Evolutionary conservation across 495 filamentous ascomycete genomes (phyloP), one percentile per base, ranked within the genome.

Genomic region (Durotheca rogersii): DNA sequence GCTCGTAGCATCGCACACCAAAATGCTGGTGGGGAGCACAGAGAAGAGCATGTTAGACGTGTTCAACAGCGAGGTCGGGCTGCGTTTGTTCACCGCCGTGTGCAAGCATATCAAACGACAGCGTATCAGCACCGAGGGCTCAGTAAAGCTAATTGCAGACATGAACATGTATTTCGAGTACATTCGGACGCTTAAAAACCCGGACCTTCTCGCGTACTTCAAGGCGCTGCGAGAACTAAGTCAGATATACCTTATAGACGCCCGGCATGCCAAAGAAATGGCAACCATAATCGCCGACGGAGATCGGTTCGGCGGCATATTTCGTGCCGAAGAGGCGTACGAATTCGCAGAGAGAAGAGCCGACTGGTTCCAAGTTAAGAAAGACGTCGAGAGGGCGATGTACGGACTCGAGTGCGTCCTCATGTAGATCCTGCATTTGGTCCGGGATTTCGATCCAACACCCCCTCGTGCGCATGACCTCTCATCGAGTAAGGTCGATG

Each of bases 101-200:
- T 96, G 91, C 75, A 97, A 99, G 67, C 94, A 99, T 70, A 79
- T 99, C 43, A 97, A 97, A 72, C 83, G 94, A 31, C 93, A 97
- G 69, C 83, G 93, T 51, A 82, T 99, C 69, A 89, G 84, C 60
- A 86, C 89, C 11, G 87, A 90, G 46, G 93, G 93, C 43, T 89
- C 93, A 17, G 79, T 97, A 49, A 91, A 88, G 67, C 77, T 99
- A 35, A 97, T 98, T 62, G 90, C 87, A 47, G 93, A 99, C 72
- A 90, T 96, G 83, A 96, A 90, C 61, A 81, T 89, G 61, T 97
- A 96, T 66, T 87, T 86, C 72, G 75, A 82, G 43, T 97, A 92
- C 70, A 80, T 96, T 51, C 71, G 81, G 44, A 87, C 83, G 1
- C 75, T 99, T 14, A 81, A 82, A 40, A 96, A 96, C 68, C 79